These are phyloP conservation scores for Ganoderma lucidum DNA, from an alignment of 1,284 basidiomycete genomes.

Conservation along the genomic window DNA sequence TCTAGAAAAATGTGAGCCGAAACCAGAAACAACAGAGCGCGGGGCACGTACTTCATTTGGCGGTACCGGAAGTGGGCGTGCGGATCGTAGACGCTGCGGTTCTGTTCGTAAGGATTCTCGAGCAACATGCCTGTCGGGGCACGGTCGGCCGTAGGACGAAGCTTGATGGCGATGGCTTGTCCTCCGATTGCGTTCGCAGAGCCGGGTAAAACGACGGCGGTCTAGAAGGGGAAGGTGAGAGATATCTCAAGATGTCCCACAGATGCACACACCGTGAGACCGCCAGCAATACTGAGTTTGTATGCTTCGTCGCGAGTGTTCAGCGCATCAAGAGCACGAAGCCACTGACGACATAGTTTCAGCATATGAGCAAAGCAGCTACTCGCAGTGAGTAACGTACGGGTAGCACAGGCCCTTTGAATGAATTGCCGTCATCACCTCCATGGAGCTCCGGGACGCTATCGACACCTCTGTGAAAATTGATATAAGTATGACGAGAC, in stretches of 20 bases:
- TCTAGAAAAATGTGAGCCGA: slow-evolving; percentile 15
- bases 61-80: slow-evolving; percentile 50
- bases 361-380: neutral
- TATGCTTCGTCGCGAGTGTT: slow-evolving; percentile 50
- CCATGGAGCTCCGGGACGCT: slow-evolving; percentile 34
- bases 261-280: slow-evolving; percentile 45
- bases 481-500: neutral
- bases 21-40: neutral
- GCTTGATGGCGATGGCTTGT: slow-evolving; percentile 57
- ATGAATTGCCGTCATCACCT: slow-evolving; percentile 44
- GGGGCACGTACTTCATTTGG: slow-evolving; percentile 49
- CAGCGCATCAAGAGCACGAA: slow-evolving; percentile 56
- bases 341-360: slow-evolving; percentile 38
- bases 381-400: slow-evolving; percentile 17
- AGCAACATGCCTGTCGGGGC: slow-evolving; percentile 56
- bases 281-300: slow-evolving; percentile 51
- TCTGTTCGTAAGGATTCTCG: slow-evolving; percentile 53
- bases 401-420: slow-evolving; percentile 49
- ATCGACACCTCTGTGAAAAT: slow-evolving; percentile 22
- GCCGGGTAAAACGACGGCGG: slow-evolving; percentile 56
- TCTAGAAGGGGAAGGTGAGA: slow-evolving; percentile 19
- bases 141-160: slow-evolving; percentile 52
- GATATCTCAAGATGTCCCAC: neutral
- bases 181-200: slow-evolving; percentile 54
- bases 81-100: slow-evolving; percentile 41